Evolutionary conservation across 371 early-diverging fungal species (phyloP).

Genomic region (Lichtheimia ornata): DNA sequence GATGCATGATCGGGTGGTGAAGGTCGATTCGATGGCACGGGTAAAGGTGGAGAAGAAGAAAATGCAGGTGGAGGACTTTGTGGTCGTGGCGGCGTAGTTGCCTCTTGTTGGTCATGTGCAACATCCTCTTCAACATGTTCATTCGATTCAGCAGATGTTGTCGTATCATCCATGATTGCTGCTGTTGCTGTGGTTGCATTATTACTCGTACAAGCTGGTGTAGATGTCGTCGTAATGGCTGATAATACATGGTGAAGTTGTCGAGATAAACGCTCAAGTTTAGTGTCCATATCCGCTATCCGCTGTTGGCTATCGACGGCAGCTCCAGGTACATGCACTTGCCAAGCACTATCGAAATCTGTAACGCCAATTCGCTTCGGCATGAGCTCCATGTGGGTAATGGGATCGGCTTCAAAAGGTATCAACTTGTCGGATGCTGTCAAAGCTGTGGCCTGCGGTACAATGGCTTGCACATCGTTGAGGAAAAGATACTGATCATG

Average conservation of each 20-base stretch:
- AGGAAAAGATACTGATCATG: slow-evolving; percentile 32
- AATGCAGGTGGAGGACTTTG: slow-evolving; percentile 37
- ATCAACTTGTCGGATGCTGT: slow-evolving; percentile 36
- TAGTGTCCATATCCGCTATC: slow-evolving; percentile 25
- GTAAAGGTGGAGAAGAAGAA: slow-evolving; percentile 17
- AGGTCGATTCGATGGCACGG: not conserved
- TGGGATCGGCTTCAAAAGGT: slow-evolving; percentile 37
- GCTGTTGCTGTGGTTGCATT: not conserved
- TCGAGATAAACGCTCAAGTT: slow-evolving; percentile 31
- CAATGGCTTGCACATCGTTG: slow-evolving; percentile 36
- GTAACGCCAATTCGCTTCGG: slow-evolving; percentile 35
- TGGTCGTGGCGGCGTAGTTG: not conserved
- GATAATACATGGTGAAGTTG: slow-evolving; percentile 13
- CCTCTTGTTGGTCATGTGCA: not conserved
- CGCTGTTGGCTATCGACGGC: slow-evolving; percentile 12
- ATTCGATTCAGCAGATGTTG: not conserved
- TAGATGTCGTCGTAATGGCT: not conserved
- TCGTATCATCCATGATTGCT: not conserved
- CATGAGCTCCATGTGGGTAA: slow-evolving; percentile 16
- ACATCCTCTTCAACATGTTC: not conserved
- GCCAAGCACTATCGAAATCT: slow-evolving; percentile 31
- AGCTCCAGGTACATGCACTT: slow-evolving; percentile 35
- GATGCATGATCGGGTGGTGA: not conserved
- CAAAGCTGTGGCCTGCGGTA: slow-evolving; percentile 43
- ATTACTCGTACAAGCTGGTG: not conserved